Base-by-base conservation (phyloP, 2,329 filamentous ascomycete species). In the Cadophora gregata region DNA sequence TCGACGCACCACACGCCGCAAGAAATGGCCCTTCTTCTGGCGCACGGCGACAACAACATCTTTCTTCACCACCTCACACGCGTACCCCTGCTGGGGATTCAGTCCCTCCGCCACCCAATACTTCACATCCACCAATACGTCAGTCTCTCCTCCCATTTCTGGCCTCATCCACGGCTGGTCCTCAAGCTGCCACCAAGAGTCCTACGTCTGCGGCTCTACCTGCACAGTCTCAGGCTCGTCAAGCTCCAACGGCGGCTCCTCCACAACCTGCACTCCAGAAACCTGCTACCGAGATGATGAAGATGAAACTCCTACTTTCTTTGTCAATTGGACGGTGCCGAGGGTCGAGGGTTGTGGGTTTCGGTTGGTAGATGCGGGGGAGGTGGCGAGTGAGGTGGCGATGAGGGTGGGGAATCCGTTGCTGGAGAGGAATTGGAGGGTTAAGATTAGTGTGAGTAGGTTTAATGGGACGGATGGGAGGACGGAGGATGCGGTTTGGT, bases 11-110 rank as follows among this genome's bases (percentile, higher is more conserved):
- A 58, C 24, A 58, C 29, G 5, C 21, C 19, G 29, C 19, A 58
- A 19, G 21, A 58, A 25, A 36, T 58, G 53, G 53, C 53, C 53
- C 4, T 58, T 58, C 29, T 58, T 58, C 53, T 58, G 53, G 53
- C 53, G 53, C 9, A 58, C 53, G 5, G 53, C 53, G 24, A 21
- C 29, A 2, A 25, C 53, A 8, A 12, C 53, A 9, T 21, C 53
- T 10, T 33, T 58, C 19, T 9, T 58, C 29, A 27, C 25, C 9
- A 12, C 24, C 16, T 36, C 53, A 19, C 53, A 58, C 29, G 53
- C 53, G 19, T 58, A 36, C 19, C 53, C 53, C 10, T 58, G 53
- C 21, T 58, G 53, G 53, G 53, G 53, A 14, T 12, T 21, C 29
- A 58, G 53, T 29, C 19, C 19, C 7, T n/a, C 16, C 29, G 53